Conservation (phyloP, 805 yeast species). For the Kodamaea laetipori region DNA sequence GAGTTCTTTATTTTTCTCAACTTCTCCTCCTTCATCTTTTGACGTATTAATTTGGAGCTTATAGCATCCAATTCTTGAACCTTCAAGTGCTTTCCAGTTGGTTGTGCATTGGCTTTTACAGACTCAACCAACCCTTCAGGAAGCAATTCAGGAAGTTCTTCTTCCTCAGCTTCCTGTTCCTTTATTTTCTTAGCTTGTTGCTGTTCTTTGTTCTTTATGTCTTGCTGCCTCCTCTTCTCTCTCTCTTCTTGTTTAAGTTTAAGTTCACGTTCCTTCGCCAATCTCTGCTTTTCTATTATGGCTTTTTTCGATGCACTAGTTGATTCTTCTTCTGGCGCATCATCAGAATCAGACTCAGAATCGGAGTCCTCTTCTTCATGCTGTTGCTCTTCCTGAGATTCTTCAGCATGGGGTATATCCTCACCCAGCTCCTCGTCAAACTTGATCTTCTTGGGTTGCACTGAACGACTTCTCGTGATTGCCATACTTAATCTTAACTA, state of each 20-base stretch:
- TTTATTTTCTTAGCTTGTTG: conserved; percentile 31
- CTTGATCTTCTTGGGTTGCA: conserved; percentile 30
- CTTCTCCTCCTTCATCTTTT: conserved; percentile 36
- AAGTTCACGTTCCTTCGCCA: conserved; percentile 24
- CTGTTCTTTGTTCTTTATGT: conserved; percentile 36
- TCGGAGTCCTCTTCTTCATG: conserved; percentile 18
- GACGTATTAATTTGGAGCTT: conserved; percentile 28
- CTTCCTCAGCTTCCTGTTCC: conserved; percentile 17
- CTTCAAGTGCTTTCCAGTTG: conserved; percentile 32
- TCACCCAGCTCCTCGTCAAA: conserved; percentile 32
- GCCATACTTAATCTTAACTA: conserved; percentile 23
- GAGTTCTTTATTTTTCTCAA: conserved; percentile 28
- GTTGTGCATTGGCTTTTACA: conserved; percentile 19
- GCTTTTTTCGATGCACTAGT: conserved; percentile 30
- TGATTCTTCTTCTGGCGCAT: conserved; percentile 49
- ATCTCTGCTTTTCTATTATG: conserved; percentile 28
- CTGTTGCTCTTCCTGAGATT: conserved; percentile 11
- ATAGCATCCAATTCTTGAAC: conserved; percentile 37
- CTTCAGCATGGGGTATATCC: conserved; percentile 1
- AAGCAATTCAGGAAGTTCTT: conserved; percentile 41
- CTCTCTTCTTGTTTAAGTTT: conserved; percentile 30
- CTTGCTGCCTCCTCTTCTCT: conserved; percentile 39
- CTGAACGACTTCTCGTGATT: conserved; percentile 30
- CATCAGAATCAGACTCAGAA: conserved; percentile 29
- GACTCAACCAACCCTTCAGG: conserved; percentile 42